Base-by-base conservation (phyloP, 768 basidiomycete species). In the Mycena venus region DNA sequence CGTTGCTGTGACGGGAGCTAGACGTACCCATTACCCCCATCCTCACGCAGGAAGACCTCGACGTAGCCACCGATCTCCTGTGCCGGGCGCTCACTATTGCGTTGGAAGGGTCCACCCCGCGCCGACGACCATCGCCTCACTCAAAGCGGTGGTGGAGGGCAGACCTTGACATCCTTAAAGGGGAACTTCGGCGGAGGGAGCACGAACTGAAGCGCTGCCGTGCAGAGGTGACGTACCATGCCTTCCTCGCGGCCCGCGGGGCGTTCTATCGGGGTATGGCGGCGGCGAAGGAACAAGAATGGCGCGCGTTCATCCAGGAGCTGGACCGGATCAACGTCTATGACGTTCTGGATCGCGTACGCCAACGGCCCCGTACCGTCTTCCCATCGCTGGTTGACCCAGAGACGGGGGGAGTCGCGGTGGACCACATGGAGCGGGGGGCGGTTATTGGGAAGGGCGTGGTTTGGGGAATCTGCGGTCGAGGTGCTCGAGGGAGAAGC, bases 341-440 rank as follows among this genome's bases (percentile, higher is more conserved):
- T 19, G 51, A 51, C 12, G 49, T 55, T 15, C 49, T 66, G 42
- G 44, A 61, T 10, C 34, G 44, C 12, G 8, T 64, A 3, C 40
- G 62, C 19, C 25, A 27, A 9, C 62, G 34, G 4, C 62, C 23
- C 11, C 23, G 27, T 5, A 10, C 44, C 2, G 66, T 68, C 25
- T 58, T 68, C 40, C 64, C 64, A n/a, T 65, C 64, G 5, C 64
- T 65, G 21, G 49, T 65, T 5, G 64, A 65, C 23, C 64, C 64
- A 34, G 34, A 9, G 23, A 65, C 64, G 34, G n/a, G n/a, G 34
- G 31, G 34, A 12, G 49, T 23, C 6, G 49, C 19, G 64, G 32
- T 53, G 64, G 64, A 53, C 3, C 64, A 51, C 8, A 29, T 21
- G 11, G 47, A 19, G 49, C 19, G 62, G 40, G 62, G 62, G 27